Evolutionary conservation across 805 yeast genomes (phyloP).

Genomic region (Grigorovia yakushimaensis): DNA sequence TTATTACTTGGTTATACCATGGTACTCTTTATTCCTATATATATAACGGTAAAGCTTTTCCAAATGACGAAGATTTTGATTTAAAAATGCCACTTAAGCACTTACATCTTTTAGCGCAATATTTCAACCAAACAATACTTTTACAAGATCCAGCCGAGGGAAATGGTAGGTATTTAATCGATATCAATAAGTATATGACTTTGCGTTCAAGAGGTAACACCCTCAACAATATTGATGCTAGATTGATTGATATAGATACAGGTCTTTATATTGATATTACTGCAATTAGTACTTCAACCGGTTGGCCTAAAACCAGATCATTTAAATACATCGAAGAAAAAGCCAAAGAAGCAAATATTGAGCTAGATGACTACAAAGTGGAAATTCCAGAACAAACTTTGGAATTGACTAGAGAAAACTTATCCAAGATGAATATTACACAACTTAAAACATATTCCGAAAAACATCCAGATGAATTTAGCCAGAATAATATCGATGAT

Average conservation of each 20-base stretch:
- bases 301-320: slow-evolving; percentile 5
- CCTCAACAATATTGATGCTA: slow-evolving; percentile 55
- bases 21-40: slow-evolving; percentile 56
- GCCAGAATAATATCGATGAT: slow-evolving; percentile 1
- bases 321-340: background rate
- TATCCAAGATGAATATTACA: slow-evolving; percentile 1
- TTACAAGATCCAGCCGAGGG: slow-evolving; percentile 42
- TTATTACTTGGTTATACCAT: slow-evolving; percentile 54
- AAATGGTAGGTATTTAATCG: slow-evolving; percentile 45
- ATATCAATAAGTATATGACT: slow-evolving; percentile 42
- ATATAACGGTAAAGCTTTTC: slow-evolving; percentile 52
- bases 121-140: slow-evolving; percentile 34
- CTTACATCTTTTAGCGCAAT: slow-evolving; percentile 36
- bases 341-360: background rate
- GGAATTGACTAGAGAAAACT: background rate
- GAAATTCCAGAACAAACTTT: too few relatives aligned
- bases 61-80: slow-evolving; percentile 62
- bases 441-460: slow-evolving; percentile 7
- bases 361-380: background rate
- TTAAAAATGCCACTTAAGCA: slow-evolving; percentile 48
- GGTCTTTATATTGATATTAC: slow-evolving; percentile 69
- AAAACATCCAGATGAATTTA: slow-evolving; percentile 8
- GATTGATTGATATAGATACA: slow-evolving; percentile 60
- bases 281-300: slow-evolving; percentile 43
- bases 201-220: slow-evolving; percentile 50